Conservation (phyloP, 139 green algal genomes). For the Chloropicon primus region DNA sequence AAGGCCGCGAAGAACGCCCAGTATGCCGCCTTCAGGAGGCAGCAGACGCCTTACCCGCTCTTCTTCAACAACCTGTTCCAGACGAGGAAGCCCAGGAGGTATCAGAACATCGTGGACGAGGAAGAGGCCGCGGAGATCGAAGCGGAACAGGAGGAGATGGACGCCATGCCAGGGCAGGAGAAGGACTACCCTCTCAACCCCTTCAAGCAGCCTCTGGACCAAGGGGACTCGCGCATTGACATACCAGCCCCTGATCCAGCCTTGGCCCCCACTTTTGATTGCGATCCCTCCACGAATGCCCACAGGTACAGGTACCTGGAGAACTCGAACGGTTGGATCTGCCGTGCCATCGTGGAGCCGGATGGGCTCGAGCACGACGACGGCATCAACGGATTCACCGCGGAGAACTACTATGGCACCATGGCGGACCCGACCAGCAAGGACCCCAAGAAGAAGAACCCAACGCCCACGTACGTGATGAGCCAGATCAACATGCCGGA, state of each 20-base stretch:
- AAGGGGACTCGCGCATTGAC: constrained; percentile 21
- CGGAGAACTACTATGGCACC: constrained; percentile 30
- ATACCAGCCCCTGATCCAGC: constrained; percentile 48
- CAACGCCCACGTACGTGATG: constrained; percentile 22
- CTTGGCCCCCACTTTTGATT: constrained; percentile 59
- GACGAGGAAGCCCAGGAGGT: constrained; percentile 33
- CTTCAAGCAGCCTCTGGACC: not conserved
- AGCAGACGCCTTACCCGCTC: constrained; percentile 52
- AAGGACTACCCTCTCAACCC: constrained; percentile 1
- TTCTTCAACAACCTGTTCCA: constrained; percentile 53
- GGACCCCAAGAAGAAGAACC: constrained; percentile 21
- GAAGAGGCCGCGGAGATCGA: constrained; percentile 14
- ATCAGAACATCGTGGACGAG: constrained; percentile 7
- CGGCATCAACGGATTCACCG: constrained; percentile 46
- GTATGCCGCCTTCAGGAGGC: not conserved
- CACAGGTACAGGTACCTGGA: constrained; percentile 64
- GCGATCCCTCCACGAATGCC: constrained; percentile 20
- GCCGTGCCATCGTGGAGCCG: constrained; percentile 42
- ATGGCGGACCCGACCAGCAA: constrained; percentile 26
- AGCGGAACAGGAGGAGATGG: constrained; percentile 14
- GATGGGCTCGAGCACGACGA: constrained; percentile 57
- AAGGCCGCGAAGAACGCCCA: not conserved
- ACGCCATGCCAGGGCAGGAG: constrained; percentile 26
- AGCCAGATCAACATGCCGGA: constrained; percentile 32
- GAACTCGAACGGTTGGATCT: constrained; percentile 25